Conservation (phyloP, 441 rosid species). For the Sinapis alba region DNA sequence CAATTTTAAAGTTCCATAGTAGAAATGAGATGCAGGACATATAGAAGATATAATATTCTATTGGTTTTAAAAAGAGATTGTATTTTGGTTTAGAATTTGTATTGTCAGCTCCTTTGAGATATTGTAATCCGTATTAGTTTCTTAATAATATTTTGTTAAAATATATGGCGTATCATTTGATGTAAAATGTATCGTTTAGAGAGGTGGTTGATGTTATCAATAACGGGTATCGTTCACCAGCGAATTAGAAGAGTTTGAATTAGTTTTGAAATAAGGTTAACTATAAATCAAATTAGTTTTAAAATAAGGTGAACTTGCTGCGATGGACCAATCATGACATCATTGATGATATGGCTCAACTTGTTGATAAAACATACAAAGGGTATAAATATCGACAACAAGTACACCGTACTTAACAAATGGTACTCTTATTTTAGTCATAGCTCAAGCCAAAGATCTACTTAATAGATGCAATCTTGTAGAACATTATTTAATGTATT, state of each 20-base stretch:
- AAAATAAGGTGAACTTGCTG: not conserved
- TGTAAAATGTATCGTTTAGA: not conserved
- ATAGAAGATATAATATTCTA: not conserved
- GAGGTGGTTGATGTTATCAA: not conserved
- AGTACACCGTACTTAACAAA: not conserved
- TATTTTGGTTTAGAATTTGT: not conserved
- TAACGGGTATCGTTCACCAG: not conserved
- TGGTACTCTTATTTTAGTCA: not conserved
- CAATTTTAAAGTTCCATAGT: not conserved
- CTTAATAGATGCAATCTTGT: slow-evolving; percentile 1
- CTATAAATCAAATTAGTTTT: not conserved
- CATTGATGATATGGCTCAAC: not conserved
- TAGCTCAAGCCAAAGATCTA: slow-evolving; percentile 1
- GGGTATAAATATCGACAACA: not conserved
- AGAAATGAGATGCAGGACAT: not conserved
- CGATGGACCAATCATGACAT: not conserved
- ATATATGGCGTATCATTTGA: not conserved
- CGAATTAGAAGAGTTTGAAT: not conserved
- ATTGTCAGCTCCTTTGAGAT: not conserved
- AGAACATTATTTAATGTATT: not conserved
- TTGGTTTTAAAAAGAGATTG: not conserved
- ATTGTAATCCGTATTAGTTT: not conserved
- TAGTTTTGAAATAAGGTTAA: not conserved
- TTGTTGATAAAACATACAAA: not conserved
- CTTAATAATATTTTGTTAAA: not conserved